A percentile compares a stretch with the other conserved stretches of the same genome.
Evolutionary conservation across 106 monocot genomes (phyloP).

Genomic region (Dendrobium nobile): DNA sequence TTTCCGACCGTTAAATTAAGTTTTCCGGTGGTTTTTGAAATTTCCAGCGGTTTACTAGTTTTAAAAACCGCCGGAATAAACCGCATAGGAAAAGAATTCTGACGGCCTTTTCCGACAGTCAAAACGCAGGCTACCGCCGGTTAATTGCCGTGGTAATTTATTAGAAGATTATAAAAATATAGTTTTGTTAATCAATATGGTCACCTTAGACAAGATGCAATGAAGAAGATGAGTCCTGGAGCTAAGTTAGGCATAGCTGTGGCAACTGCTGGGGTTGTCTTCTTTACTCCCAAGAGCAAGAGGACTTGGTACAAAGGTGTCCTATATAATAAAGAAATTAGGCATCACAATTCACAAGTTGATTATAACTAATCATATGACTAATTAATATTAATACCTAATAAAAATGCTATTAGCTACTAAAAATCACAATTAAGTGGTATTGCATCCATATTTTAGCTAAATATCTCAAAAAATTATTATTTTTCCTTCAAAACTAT

Average conservation of each 20-base stretch:
- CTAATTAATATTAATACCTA: background rate
- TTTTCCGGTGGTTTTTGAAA: too few species aligned
- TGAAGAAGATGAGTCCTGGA: conserved; percentile 4
- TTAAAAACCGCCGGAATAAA: too few species aligned
- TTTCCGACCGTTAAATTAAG: too few species aligned
- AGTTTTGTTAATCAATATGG: background rate
- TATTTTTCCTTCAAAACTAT: too few species aligned
- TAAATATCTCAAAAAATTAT: too few species aligned
- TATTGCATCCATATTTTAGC: too few species aligned
- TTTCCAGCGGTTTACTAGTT: too few species aligned
- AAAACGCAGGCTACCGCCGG: too few species aligned
- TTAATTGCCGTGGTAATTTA: background rate
- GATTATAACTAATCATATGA: background rate
- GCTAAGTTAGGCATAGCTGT: conserved; percentile 9
- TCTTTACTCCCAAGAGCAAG: background rate
- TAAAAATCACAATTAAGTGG: too few species aligned
- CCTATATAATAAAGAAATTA: background rate
- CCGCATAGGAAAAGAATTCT: too few species aligned
- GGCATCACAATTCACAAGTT: background rate
- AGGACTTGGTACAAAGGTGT: background rate
- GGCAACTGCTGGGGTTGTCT: conserved; percentile 8
- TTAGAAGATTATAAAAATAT: background rate
- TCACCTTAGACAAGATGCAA: conserved; percentile 6
- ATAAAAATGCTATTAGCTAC: too few species aligned
- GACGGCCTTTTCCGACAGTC: too few species aligned